Evolutionary conservation across 306 rosid genomes (phyloP).

Genomic region (Sicyos edulis): DNA sequence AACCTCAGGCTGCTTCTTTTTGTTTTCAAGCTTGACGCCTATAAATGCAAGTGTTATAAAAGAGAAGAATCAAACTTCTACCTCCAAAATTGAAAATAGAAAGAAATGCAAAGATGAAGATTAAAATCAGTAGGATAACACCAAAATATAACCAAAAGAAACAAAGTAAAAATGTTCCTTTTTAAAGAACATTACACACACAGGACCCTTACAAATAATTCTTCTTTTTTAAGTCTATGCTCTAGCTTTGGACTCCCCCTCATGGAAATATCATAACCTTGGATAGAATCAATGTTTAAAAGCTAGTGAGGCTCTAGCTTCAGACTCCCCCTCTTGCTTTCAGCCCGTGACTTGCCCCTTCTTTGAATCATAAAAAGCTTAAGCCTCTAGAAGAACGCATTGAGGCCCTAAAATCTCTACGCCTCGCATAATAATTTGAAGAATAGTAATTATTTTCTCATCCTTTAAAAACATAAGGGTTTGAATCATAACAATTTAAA

Average conservation of each 20-base stretch:
- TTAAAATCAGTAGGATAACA: background rate
- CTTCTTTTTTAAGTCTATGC: background rate
- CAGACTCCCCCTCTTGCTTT: no score
- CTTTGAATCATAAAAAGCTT: no score
- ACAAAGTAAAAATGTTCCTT: background rate
- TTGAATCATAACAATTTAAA: no score
- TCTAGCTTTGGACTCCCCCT: background rate
- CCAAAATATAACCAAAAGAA: background rate
- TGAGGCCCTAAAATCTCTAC: no score
- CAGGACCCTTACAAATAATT: background rate
- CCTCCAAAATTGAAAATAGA: constrained; percentile 2
- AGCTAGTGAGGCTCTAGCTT: no score
- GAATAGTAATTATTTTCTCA: no score
- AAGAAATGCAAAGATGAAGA: background rate
- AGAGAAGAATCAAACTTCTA: background rate
- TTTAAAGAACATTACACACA: background rate
- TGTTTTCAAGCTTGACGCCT: constrained; percentile 26
- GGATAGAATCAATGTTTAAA: background rate
- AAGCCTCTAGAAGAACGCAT: no score
- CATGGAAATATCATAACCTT: background rate
- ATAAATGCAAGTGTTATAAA: constrained; percentile 1
- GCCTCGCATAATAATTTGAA: no score
- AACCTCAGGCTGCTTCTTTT: constrained; percentile 29
- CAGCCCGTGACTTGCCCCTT: no score
- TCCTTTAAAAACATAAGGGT: no score